A percentile compares a stretch with the other conserved stretches of the same genome.
These are phyloP conservation scores for Geotrichum fermentans DNA, from an alignment of 1,139 yeast species.

Conservation along the genomic window DNA sequence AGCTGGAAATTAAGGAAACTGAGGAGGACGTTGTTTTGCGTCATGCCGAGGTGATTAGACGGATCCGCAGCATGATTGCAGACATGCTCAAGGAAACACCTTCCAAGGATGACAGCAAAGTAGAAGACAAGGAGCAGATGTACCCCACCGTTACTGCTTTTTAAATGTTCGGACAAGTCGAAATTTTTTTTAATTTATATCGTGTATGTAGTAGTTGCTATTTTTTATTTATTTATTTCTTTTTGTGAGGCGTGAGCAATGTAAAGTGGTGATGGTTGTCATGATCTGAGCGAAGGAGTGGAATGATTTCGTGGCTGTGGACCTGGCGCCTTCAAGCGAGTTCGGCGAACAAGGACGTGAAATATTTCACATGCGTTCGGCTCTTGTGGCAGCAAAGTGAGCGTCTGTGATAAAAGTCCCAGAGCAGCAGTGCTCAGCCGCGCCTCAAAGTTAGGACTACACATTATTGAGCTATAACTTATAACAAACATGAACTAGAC, in stretches of 20 bases:
- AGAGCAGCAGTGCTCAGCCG: too few relatives aligned
- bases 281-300: too few relatives aligned
- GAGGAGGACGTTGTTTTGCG: conserved; percentile 13
- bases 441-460: too few relatives aligned
- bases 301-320: too few relatives aligned
- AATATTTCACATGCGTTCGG: too few relatives aligned
- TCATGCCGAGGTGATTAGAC: conserved; percentile 24
- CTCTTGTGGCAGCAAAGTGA: too few relatives aligned
- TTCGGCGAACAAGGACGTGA: too few relatives aligned
- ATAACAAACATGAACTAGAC: too few relatives aligned
- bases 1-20: conserved; percentile 13
- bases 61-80: conserved; percentile 24
- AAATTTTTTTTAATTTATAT: conserved; percentile 6
- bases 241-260: conserved; percentile 2
- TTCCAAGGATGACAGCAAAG: not conserved
- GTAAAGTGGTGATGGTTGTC: not conserved
- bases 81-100: conserved; percentile 20
- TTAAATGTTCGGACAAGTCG: conserved; percentile 10
- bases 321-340: too few relatives aligned
- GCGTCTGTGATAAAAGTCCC: too few relatives aligned
- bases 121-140: conserved; percentile 12
- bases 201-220: not conserved
- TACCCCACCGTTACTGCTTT: conserved; percentile 29
- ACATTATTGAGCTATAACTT: too few relatives aligned
- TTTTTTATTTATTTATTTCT: conserved; percentile 6